Conservation (phyloP, 371 early-diverging fungal species). For the Mucor saturninus region DNA sequence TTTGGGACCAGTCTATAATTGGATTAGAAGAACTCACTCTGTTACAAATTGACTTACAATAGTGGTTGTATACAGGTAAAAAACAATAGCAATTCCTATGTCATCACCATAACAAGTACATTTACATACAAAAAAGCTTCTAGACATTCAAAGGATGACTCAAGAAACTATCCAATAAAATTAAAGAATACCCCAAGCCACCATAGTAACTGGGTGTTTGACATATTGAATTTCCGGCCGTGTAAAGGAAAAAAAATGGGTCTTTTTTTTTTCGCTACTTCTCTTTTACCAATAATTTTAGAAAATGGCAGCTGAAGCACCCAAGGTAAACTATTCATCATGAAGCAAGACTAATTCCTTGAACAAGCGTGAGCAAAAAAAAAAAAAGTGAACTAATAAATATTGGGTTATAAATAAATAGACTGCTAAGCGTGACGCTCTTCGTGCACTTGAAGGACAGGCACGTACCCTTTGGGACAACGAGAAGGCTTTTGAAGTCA, state of each 20-base stretch:
- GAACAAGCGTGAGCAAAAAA: background rate
- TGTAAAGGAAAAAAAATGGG: background rate
- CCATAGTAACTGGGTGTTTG: conserved; percentile 11
- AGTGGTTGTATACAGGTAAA: too few species aligned
- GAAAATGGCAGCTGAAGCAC: conserved; percentile 37
- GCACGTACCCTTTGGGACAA: conserved; percentile 87
- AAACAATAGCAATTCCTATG: too few species aligned
- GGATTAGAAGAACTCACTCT: too few species aligned
- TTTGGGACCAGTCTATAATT: too few species aligned
- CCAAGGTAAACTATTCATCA: conserved; percentile 26
- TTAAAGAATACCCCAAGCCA: conserved; percentile 1
- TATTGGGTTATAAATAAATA: conserved; percentile 15
- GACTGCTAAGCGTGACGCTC: conserved; percentile 86
- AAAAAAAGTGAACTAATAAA: background rate
- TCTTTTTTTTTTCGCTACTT: conserved; percentile 21
- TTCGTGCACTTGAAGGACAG: conserved; percentile 77
- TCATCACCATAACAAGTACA: too few species aligned
- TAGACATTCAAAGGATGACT: conserved; percentile 13
- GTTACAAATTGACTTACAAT: too few species aligned
- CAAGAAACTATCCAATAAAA: conserved; percentile 18
- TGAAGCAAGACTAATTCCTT: background rate
- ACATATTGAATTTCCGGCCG: conserved; percentile 8
- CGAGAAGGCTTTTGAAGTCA: conserved; percentile 78
- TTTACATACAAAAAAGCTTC: too few species aligned
- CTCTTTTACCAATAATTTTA: background rate